Conservation (phyloP, 495 filamentous ascomycete genomes). For the Talaromyces ruber region DNA sequence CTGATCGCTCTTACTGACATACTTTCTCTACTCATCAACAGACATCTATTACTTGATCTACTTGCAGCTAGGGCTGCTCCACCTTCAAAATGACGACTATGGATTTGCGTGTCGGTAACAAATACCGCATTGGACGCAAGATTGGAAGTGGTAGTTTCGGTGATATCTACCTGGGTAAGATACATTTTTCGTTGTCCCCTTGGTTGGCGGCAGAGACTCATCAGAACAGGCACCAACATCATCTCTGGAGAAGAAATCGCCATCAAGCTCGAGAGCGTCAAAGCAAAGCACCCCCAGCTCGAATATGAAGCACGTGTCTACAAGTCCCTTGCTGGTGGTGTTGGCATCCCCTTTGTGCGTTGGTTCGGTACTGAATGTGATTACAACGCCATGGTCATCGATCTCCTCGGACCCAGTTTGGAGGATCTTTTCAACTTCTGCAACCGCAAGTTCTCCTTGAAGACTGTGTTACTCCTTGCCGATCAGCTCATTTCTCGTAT, state of each 20-base stretch:
- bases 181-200: not conserved
- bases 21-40: not conserved
- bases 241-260: slow-evolving; percentile 99
- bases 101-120: slow-evolving; percentile 98
- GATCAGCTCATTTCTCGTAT: slow-evolving; percentile 99
- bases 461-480: slow-evolving; percentile 96
- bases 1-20: not conserved
- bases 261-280: slow-evolving; percentile 99
- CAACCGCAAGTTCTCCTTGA: slow-evolving; percentile 99
- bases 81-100: slow-evolving; percentile 41
- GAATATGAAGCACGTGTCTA: slow-evolving; percentile 99
- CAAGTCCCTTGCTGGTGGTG: slow-evolving; percentile 97
- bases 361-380: slow-evolving; percentile 99
- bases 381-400: slow-evolving; percentile 99
- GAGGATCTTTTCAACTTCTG: slow-evolving; percentile 99
- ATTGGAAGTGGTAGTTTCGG: slow-evolving; percentile 98
- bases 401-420: slow-evolving; percentile 92
- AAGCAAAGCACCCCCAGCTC: slow-evolving; percentile 98
- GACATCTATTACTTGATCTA: not conserved
- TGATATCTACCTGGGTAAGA: slow-evolving; percentile 92
- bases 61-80: slow-evolving; percentile 9
- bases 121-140: slow-evolving; percentile 99
- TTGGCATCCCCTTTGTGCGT: slow-evolving; percentile 97
- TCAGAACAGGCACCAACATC: slow-evolving; percentile 79
- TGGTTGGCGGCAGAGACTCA: slow-evolving; percentile 5